Base-by-base conservation (phyloP, 139 green algal genomes). In the Chlamydomonas eustigma region DNA sequence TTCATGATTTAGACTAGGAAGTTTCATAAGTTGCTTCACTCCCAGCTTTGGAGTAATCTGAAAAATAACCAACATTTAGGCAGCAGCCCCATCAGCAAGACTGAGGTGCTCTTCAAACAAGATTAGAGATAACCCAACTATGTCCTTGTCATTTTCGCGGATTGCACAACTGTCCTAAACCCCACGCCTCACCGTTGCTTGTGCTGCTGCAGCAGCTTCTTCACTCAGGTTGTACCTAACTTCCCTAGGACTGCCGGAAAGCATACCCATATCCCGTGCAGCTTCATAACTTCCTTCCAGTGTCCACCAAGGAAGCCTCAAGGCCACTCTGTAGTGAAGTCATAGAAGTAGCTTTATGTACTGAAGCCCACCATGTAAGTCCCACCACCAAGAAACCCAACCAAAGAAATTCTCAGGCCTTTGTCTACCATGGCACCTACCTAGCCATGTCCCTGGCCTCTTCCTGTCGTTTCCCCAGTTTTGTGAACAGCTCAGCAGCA, bases 261-360 rank as follows among this genome's bases (percentile, higher is more conserved):
- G 64, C 63, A 71, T 52, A 0, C 83, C 89, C 4, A 83, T 70
- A 22, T 70, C 37, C 30, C 51, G 69, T 3, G 86, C 78, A 1
- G 51, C 37, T 1, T 75, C 71, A 38, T 87, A 91, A n/a, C 81
- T 80, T 2, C 73, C 63, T 0, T 6, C n/a, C 33, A 95, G 80
- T 0, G 77, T 89, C 90, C 90, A 94, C 91, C 90, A 94, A 18
- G 91, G 91, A 73, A 89, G 76, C 18, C 87, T 82, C 69, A 95
- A 81, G 0, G 85, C 83, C 6, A 92, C 70, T 22, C 80, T 84
- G 75, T 32, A 64, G 67, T 51, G n/a, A 34, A 37, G 44, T 22
- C 3, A 39, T 34, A 76, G 2, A 25, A 30, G 4, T 0, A 32
- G 39, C 0, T 22, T 39, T 51, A 2, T 18, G 2, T 37, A 39